Conservation (phyloP, 2,329 filamentous ascomycete genomes). For the Botrytis fabae region DNA sequence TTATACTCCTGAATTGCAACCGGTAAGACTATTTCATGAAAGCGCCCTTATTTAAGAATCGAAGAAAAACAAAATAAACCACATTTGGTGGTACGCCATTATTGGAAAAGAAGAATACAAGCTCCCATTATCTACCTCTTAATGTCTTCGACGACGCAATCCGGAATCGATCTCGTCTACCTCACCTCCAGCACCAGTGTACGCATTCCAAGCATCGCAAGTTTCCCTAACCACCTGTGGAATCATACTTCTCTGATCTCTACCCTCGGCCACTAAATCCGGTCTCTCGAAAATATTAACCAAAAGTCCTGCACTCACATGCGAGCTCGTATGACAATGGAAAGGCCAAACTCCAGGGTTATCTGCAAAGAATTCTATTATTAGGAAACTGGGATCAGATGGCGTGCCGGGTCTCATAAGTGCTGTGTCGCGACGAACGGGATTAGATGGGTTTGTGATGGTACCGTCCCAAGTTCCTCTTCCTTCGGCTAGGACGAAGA, state of each 20-base stretch:
- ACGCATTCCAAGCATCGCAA: conserved; percentile 52
- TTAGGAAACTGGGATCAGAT: conserved; percentile 42
- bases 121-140: background rate
- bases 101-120: background rate
- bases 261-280: conserved; percentile 40
- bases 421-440: conserved; percentile 53
- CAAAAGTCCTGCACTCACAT: conserved; percentile 46
- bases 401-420: conserved; percentile 43
- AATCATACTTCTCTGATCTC: conserved; percentile 41
- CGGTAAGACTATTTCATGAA: background rate
- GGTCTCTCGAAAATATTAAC: conserved; percentile 42
- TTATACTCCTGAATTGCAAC: background rate
- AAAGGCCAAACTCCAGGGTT: conserved; percentile 56
- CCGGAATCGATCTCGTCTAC: conserved; percentile 56
- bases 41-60: background rate
- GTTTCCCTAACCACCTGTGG: conserved; percentile 52
- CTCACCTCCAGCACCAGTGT: conserved; percentile 47
- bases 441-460: conserved; percentile 48
- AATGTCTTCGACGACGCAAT: conserved; percentile 9
- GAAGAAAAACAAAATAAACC: background rate
- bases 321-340: conserved; percentile 53
- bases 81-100: background rate
- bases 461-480: conserved; percentile 37
- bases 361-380: conserved; percentile 49
- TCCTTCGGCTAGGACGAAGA: conserved; percentile 61